Conservation (phyloP, 345 rosid genomes). For the Pistacia integerrima region DNA sequence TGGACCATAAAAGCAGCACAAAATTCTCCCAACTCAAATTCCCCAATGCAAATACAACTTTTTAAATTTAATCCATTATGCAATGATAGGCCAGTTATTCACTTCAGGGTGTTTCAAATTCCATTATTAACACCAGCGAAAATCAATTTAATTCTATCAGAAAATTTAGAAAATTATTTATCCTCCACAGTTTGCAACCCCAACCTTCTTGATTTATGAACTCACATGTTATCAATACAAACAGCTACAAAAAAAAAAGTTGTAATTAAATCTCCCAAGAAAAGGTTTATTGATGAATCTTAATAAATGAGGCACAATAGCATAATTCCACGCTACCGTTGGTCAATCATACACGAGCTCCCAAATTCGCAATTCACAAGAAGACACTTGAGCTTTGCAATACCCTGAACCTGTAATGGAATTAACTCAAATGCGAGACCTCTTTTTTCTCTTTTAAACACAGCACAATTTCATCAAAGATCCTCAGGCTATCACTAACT, state of each 20-base stretch:
- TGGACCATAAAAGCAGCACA: not conserved
- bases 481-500: not conserved
- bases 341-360: conserved; percentile 1
- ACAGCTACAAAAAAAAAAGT: not conserved
- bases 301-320: not conserved
- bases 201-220: not conserved
- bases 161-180: not conserved
- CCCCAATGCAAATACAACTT: not conserved
- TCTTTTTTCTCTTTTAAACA: no score
- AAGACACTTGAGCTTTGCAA: not conserved
- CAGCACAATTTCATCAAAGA: not conserved
- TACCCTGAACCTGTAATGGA: not conserved
- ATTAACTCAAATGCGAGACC: not conserved
- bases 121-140: not conserved
- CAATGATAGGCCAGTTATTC: not conserved
- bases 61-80: not conserved
- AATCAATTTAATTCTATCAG: not conserved
- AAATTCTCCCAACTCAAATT: no score
- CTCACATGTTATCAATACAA: not conserved
- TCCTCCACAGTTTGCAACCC: not conserved
- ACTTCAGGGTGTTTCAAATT: not conserved
- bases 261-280: not conserved
- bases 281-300: not conserved
- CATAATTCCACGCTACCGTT: not conserved
- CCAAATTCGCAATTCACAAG: not conserved